Base-by-base conservation (phyloP, 2,329 filamentous ascomycete species). In the Penicillium digitatum region DNA sequence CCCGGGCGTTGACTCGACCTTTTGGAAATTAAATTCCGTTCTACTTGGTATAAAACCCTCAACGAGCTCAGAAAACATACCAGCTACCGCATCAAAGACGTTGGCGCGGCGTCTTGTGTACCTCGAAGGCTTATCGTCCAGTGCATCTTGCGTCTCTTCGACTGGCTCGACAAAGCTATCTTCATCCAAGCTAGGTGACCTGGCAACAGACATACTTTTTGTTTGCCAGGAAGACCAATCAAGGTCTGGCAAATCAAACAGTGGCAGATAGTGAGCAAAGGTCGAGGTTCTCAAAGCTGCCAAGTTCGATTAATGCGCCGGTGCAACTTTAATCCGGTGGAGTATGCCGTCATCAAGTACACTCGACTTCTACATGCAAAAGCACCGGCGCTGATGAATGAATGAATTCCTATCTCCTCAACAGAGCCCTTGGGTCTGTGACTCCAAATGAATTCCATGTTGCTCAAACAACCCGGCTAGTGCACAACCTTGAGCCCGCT, bases 391-490 rank as follows among this genome's bases (percentile, higher is more conserved):
- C 52, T 50, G 27, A 63, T 62, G 57, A 57, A 86, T 87, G 84
- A 79, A 93, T 90, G 86, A 87, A 88, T 84, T 79, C 83, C 70
- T 85, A 87, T 71, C 79, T 95, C 58, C 80, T 94, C 72, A 85
- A 89, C 71, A 86, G 90, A 75, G 86, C 88, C 70, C 80, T 86
- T 58, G 89, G 90, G 75, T 81, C 81, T 66, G 74, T 90, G 56
- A 76, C 79, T 61, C 83, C 85, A 46, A 80, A 82, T 63, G 79
- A 79, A 44, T 83, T 95, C 63, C 82, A 86, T 64, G 80, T 83
- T 61, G 81, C 83, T 18, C 82, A 89, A 66, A 85, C 84, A 22
- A 82, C 84, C 14, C 81, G 82, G 32, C 81, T 91, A 56, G 75
- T 92, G 43, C 83, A 82, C 60, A 82, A 84, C n/a, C 83, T 95